A percentile compares a stretch with the other conserved stretches of the same genome.
Conservation (phyloP, 2,329 filamentous ascomycete genomes). For the Fusarium chuoi region DNA sequence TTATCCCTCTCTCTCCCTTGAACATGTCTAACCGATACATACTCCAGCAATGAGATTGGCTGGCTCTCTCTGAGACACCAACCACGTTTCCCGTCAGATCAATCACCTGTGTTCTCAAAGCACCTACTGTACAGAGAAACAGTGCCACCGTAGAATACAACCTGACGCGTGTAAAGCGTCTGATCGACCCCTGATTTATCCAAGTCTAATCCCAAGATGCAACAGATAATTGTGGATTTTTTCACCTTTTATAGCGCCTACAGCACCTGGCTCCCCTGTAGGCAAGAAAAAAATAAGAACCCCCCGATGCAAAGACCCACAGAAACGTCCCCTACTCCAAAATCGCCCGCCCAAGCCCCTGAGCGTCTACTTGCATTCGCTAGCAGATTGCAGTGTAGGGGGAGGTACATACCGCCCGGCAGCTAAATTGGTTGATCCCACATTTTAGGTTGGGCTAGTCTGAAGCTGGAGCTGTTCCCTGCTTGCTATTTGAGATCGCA, state of each 20-base stretch:
- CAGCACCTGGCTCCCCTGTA: not conserved
- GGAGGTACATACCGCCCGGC: slow-evolving; percentile 1
- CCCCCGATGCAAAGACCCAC: slow-evolving; percentile 23
- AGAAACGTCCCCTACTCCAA: slow-evolving; percentile 23
- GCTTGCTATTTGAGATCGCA: not conserved
- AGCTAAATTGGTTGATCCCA: slow-evolving; percentile 40
- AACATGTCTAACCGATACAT: slow-evolving; percentile 21
- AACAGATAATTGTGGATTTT: not conserved
- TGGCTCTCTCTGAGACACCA: slow-evolving; percentile 1
- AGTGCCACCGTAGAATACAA: not conserved
- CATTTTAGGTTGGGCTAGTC: slow-evolving; percentile 28
- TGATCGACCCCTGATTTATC: slow-evolving; percentile 25
- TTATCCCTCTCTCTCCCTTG: slow-evolving; percentile 7
- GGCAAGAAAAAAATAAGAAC: not conserved
- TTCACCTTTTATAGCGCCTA: not conserved
- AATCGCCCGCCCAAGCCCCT: slow-evolving; percentile 28
- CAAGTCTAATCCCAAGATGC: slow-evolving; percentile 9
- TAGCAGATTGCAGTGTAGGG: too few species aligned
- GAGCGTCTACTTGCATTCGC: not conserved
- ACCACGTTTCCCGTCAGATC: not conserved
- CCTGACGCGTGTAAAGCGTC: slow-evolving; percentile 25
- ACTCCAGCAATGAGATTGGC: slow-evolving; percentile 13
- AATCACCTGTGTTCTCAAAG: not conserved
- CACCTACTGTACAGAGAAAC: not conserved
- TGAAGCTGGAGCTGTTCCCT: slow-evolving; percentile 18